Conservation (phyloP, 805 yeast genomes). For the Komagataella ulmi region DNA sequence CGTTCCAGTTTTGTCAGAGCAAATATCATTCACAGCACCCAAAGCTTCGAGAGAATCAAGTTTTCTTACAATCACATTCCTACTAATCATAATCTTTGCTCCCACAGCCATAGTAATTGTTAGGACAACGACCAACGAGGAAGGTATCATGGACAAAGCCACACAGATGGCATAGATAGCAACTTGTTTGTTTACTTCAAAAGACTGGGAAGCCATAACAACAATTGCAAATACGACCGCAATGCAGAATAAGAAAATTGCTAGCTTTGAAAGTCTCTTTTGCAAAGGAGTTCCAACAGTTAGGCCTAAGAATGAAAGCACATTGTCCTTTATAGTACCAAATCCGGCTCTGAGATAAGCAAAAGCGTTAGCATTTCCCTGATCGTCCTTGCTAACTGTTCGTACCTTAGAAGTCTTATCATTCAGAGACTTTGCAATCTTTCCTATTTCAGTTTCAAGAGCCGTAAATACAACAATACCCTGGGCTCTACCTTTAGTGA, state of each 20-base stretch:
- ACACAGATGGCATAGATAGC: conserved; percentile 86
- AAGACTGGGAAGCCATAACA: conserved; percentile 75
- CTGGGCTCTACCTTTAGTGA: conserved; percentile 61
- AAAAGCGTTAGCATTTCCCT: conserved; percentile 25
- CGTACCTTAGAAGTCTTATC: conserved; percentile 25
- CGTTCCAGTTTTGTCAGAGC: conserved; percentile 79
- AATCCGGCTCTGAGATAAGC: conserved; percentile 33
- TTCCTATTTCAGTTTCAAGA: conserved; percentile 59
- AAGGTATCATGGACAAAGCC: conserved; percentile 71
- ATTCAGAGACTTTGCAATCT: conserved; percentile 48
- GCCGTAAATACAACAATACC: conserved; percentile 65
- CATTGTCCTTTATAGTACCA: conserved; percentile 35
- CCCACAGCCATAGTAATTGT: conserved; percentile 85
- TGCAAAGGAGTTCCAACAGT: conserved; percentile 76
- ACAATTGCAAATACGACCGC: conserved; percentile 83
- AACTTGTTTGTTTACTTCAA: conserved; percentile 63
- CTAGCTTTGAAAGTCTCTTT: conserved; percentile 61
- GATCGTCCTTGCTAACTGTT: conserved; percentile 26
- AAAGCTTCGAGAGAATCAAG: conserved; percentile 68
- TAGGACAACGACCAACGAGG: conserved; percentile 64
- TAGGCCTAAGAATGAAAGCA: conserved; percentile 64
- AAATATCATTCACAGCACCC: conserved; percentile 68
- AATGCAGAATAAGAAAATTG: conserved; percentile 53
- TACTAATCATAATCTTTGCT: conserved; percentile 56
- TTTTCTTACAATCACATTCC: conserved; percentile 63